Conservation (phyloP, 108 stramenopile genomes). For the Nannochloropsis oceanica region DNA sequence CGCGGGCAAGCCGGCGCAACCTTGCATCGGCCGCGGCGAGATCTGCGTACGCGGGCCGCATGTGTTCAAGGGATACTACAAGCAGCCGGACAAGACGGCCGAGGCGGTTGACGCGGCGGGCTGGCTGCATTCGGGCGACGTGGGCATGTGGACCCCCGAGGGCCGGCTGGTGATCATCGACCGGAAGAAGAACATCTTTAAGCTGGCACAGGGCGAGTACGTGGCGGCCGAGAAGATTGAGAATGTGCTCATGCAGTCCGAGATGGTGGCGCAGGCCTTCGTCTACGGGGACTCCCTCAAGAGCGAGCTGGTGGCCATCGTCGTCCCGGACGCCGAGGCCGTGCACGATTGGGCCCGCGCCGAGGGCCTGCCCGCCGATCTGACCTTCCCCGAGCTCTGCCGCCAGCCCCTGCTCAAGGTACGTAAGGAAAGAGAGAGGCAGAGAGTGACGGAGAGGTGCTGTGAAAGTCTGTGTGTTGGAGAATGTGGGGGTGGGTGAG, state of each 20-base stretch:
- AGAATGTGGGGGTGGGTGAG: too few species aligned
- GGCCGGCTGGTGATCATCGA: constrained; percentile 80
- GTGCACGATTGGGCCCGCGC: constrained; percentile 9
- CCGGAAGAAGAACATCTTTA: constrained; percentile 62
- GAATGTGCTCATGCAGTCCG: constrained; percentile 61
- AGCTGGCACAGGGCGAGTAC: constrained; percentile 81
- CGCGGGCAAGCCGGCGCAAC: neutral
- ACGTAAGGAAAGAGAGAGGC: neutral
- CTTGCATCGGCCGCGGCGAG: constrained; percentile 23
- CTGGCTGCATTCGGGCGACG: constrained; percentile 91
- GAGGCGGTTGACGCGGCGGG: constrained; percentile 80
- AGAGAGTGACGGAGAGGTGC: too few species aligned
- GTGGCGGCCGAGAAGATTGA: constrained; percentile 94
- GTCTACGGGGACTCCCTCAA: constrained; percentile 86
- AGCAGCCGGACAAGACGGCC: constrained; percentile 73
- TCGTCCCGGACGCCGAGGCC: constrained; percentile 80
- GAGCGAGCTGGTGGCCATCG: constrained; percentile 62
- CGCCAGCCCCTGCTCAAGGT: constrained; percentile 39
- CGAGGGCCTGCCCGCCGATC: neutral
- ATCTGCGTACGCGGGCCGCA: constrained; percentile 84
- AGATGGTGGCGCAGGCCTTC: constrained; percentile 67
- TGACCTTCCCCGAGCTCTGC: constrained; percentile 53
- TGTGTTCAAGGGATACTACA: constrained; percentile 90
- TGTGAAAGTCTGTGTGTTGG: too few species aligned
- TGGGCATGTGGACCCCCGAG: constrained; percentile 80